Base-by-base conservation (phyloP, 441 rosid species). In the Arabidopsis hybrid region DNA sequence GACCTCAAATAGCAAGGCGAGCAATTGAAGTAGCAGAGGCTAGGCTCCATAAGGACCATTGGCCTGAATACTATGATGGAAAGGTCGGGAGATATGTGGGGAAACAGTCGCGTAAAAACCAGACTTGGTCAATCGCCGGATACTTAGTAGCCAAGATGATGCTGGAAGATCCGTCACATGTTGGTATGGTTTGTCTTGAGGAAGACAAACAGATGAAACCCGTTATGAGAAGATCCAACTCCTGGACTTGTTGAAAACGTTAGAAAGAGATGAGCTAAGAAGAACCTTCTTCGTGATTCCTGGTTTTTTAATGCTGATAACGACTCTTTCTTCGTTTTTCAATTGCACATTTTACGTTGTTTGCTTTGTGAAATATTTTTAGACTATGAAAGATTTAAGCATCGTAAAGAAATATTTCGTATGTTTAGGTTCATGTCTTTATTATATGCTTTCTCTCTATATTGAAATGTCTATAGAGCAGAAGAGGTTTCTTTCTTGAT, bases 11-110 rank as follows among this genome's bases (percentile, higher is more conserved):
- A 29, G 97, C 97, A 40, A 86, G 91, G 50, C 78, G 89, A 7
- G 96, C 99, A 53, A 84, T 89, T 31, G 95, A 90, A 65, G 74
- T 88, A 46, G 91, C 91, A 0, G 97, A 94, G 81, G 57, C 72
- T 68, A 83, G 94, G 85, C 69, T 92, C 80, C 78, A 81, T 9
- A 91, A 89, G 68, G 97, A 92, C 80, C 72, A 66, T 60, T 95
- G 97, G 97, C 97, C 97, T 0, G 97, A 95, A 67, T 91, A 95
- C 76, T 92, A 95, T 16, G 99, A 95, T 0, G 99, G 99, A 9
- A 95, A 87, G 88, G 79, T 82, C 0, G 99, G 97, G n/a, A 83
- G 92, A 75, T 92, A 73, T 66, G 67, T 92, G 0, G 97, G 97
- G 60, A 95, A 95, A 80, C 97, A 94, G 67, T 83, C 97, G 0